Evolutionary conservation across 192 early-diverging fungal genomes (phyloP).

Genomic region (Coemansia sp.): DNA sequence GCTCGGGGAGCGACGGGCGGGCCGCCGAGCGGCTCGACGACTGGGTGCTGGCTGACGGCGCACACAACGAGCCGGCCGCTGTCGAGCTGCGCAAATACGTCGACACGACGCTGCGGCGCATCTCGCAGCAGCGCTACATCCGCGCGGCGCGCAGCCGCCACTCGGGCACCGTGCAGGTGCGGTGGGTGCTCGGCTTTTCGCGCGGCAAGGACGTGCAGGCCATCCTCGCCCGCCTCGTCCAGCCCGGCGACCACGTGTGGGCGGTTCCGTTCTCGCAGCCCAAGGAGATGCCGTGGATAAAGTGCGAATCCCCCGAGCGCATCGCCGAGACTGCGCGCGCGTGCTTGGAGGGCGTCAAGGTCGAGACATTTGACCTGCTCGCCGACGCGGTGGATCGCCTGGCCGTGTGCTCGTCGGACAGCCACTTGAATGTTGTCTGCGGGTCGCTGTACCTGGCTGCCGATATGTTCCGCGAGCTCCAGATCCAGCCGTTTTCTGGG

Average conservation of each 20-base stretch:
- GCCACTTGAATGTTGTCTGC: conserved; percentile 66
- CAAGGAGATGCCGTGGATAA: conserved; percentile 88
- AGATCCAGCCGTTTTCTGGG: conserved; percentile 28
- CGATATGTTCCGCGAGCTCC: conserved; percentile 61
- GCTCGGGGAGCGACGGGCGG: not conserved
- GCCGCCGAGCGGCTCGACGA: conserved; percentile 22
- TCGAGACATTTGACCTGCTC: conserved; percentile 30
- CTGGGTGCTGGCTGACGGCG: conserved; percentile 82
- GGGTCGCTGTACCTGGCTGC: conserved; percentile 88
- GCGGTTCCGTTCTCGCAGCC: conserved; percentile 72
- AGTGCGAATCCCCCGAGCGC: conserved; percentile 50
- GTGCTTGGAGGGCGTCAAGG: conserved; percentile 3
- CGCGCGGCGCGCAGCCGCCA: conserved; percentile 10
- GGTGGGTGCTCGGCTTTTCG: conserved; percentile 80
- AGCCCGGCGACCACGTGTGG: conserved; percentile 60
- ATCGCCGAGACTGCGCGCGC: conserved; percentile 31
- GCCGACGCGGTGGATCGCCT: conserved; percentile 44
- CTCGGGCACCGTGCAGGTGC: conserved; percentile 33
- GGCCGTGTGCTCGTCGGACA: conserved; percentile 14
- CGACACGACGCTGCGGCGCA: conserved; percentile 47
- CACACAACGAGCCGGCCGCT: conserved; percentile 82
- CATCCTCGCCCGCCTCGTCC: conserved; percentile 61
- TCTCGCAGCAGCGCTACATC: conserved; percentile 31
- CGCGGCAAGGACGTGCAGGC: conserved; percentile 62
- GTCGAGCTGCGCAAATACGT: conserved; percentile 66